Evolutionary conservation across 768 basidiomycete genomes (phyloP), one percentile per base, ranked within the genome.

Genomic region (Brasilioporus rufonigricans): DNA sequence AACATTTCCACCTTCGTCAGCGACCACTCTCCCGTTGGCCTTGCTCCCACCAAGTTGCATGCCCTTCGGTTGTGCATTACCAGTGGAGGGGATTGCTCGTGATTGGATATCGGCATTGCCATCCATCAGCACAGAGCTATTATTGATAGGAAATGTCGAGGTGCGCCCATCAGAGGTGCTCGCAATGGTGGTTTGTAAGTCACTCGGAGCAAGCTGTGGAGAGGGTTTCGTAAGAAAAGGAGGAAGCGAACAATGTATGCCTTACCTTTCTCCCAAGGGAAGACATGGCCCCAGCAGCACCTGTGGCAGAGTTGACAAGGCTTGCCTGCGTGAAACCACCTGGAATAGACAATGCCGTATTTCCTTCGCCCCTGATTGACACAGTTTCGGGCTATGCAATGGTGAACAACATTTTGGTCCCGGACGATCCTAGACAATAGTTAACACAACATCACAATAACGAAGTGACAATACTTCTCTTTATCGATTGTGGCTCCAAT

Each of bases 221-320:
- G 33, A 23, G 23, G 40, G 11, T 24, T 7, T 26, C 19, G 10
- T 46, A 5, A 51, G 26, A 41, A 43, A 23, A 19, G 16, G 16
- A 19, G 8, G 39, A 40, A 40, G 23, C 26, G 18, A 1, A 8
- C 33, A 11, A 0, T 26, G 38, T 6, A 1, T 18, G 12, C 3
- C 73, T 32, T 50, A 89, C 90, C 77, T 89, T 90, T 73, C 85
- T 94, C 24, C 89, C 86, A 0, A 98, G 64, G 0, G 90, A 93
- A 5, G 93, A 89, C 40, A 98, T 92, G 2, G 95, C 96, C 95
- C 91, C 88, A n/a, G 96, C 95, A 3, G 94, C 94, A 0, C 93
- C 95, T 0, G 93, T 86, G 0, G 96, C 93, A 5, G 86, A 86
- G 61, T 86, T 93, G 16, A 91, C 91, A 3, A 96, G 73, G 13